Percentiles rank a stretch among this genome's conserved stretches.
phyloP scores from a whole-genome alignment of 768 basidiomycete genomes.

The Gelatoporia subvermispora region DNA sequence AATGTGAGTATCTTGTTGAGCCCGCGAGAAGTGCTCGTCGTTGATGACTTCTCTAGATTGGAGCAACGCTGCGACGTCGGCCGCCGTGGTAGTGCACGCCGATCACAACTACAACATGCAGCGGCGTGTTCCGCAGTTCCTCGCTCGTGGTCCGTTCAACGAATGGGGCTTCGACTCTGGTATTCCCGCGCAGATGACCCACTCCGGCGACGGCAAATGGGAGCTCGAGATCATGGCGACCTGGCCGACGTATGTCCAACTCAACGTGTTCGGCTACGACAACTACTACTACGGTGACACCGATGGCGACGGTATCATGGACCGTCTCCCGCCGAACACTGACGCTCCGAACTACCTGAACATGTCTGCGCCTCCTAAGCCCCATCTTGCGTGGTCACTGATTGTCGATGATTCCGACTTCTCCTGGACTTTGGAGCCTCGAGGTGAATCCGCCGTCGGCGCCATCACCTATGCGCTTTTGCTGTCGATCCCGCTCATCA shows the following conservation, averaged over 20 bases:
- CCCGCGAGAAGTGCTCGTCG: not conserved
- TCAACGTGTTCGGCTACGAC: conserved; percentile 89
- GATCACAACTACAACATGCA: conserved; percentile 56
- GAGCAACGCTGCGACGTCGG: conserved; percentile 60
- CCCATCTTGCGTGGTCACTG: conserved; percentile 85
- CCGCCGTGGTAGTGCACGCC: conserved; percentile 69
- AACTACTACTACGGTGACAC: conserved; percentile 91
- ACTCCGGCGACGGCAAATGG: conserved; percentile 65
- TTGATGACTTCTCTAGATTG: conserved; percentile 51
- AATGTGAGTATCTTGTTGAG: conserved; percentile 52
- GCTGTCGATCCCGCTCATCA: conserved; percentile 76
- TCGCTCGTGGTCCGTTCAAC: conserved; percentile 89
- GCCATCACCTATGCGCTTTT: conserved; percentile 87
- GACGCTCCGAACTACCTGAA: conserved; percentile 85
- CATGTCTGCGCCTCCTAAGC: conserved; percentile 84
- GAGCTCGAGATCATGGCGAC: conserved; percentile 83
- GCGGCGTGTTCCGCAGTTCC: conserved; percentile 81
- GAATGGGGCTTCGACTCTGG: conserved; percentile 89
- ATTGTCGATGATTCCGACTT: conserved; percentile 73
- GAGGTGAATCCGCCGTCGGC: conserved; percentile 75
- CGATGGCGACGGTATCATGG: conserved; percentile 83
- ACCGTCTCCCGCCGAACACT: conserved; percentile 87
- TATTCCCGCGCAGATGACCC: conserved; percentile 62
- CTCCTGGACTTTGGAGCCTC: conserved; percentile 75
- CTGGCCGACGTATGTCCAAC: conserved; percentile 87